These are phyloP conservation scores for Sodiomyces alkalinus DNA, from an alignment of 2,329 filamentous ascomycete species.

Conservation along the genomic window DNA sequence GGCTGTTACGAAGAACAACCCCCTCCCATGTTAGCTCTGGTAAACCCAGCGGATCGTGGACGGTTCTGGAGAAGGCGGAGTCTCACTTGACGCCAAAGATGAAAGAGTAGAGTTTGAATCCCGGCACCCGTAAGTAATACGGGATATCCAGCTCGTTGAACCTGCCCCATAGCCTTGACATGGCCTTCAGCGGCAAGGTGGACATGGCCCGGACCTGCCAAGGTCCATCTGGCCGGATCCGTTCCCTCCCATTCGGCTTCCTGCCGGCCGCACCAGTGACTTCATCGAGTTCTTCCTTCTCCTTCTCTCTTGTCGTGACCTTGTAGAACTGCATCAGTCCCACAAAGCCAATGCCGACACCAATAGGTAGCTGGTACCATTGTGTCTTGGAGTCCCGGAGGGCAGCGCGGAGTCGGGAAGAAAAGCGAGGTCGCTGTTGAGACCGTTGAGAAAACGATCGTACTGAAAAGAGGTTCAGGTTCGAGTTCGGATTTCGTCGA, in stretches of 20 bases:
- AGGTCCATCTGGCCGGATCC: slow-evolving; percentile 68
- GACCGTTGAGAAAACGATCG: slow-evolving; percentile 25
- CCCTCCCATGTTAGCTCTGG: too few species aligned
- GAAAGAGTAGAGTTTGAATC: slow-evolving; percentile 82
- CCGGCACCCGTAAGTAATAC: slow-evolving; percentile 73
- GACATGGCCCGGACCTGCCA: slow-evolving; percentile 95
- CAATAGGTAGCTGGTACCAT: slow-evolving; percentile 86
- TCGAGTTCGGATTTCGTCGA: slow-evolving; percentile 8
- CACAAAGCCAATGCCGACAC: slow-evolving; percentile 70
- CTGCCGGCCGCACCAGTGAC: slow-evolving; percentile 23
- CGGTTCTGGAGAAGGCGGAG: not conserved
- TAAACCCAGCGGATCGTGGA: too few species aligned
- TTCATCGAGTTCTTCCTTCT: slow-evolving; percentile 31
- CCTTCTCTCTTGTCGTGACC: slow-evolving; percentile 41
- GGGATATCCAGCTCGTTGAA: slow-evolving; percentile 87
- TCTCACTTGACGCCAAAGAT: slow-evolving; percentile 71
- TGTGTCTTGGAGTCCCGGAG: slow-evolving; percentile 44
- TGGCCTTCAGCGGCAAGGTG: slow-evolving; percentile 75
- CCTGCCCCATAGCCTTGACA: slow-evolving; percentile 76
- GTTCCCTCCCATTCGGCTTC: slow-evolving; percentile 34
- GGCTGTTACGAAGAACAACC: slow-evolving; percentile 36
- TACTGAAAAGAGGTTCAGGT: slow-evolving; percentile 11
- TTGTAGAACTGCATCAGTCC: slow-evolving; percentile 76
- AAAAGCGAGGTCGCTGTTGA: slow-evolving; percentile 32
- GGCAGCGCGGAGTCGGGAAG: slow-evolving; percentile 33